These are phyloP conservation scores for Cairneyella variabilis DNA, from an alignment of 495 filamentous ascomycete genomes.

Conservation along the genomic window DNA sequence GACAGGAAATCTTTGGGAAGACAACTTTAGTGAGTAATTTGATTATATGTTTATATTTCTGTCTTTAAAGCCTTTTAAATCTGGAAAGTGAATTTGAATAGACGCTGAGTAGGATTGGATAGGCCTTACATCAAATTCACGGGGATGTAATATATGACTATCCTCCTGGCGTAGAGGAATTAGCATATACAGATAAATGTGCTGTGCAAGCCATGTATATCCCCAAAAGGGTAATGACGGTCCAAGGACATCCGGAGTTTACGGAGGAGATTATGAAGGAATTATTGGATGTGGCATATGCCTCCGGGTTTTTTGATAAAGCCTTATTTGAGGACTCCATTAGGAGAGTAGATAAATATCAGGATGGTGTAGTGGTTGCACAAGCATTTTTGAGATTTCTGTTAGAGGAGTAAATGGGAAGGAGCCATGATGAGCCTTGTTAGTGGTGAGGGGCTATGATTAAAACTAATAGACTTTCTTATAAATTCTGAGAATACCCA, in stretches of 20 bases:
- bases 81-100: neutral
- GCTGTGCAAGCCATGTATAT: constrained; percentile 76
- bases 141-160: constrained; percentile 67
- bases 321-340: constrained; percentile 61
- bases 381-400: constrained; percentile 71
- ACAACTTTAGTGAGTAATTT: constrained; percentile 58
- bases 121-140: constrained; percentile 90
- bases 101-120: neutral
- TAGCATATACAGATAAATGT: constrained; percentile 65
- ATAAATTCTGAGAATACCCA: too few species aligned
- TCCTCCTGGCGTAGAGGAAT: constrained; percentile 57
- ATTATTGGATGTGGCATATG: constrained; percentile 56
- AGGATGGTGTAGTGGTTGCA: constrained; percentile 72
- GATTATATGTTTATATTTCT: neutral
- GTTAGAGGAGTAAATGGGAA: constrained; percentile 38
- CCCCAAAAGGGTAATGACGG: constrained; percentile 61
- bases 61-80: neutral
- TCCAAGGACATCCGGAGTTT: constrained; percentile 93
- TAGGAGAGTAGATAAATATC: constrained; percentile 54
- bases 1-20: constrained; percentile 67
- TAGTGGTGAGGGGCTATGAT: too few species aligned
- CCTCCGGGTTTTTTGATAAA: constrained; percentile 60
- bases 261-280: constrained; percentile 67
- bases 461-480: too few species aligned
- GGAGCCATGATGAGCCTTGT: too few species aligned